Conservation (phyloP, 352 stramenopile species). For the Plasmopara viticola region DNA sequence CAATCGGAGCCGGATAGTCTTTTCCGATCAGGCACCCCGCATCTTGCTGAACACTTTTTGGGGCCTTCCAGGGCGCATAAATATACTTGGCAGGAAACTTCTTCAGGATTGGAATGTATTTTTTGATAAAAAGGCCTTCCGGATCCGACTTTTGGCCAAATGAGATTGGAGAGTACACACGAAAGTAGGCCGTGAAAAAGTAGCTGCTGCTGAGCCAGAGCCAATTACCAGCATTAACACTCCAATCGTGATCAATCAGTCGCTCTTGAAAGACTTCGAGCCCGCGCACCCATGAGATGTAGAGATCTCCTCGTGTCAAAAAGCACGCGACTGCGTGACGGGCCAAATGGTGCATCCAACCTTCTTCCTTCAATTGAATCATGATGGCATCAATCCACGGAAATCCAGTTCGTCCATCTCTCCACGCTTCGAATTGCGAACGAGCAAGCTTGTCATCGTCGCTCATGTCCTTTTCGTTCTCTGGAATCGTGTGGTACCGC, state of each 20-base stretch:
- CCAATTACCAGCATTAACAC: constrained; percentile 97
- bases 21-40: constrained; percentile 83
- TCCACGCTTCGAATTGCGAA: constrained; percentile 90
- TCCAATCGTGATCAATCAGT: constrained; percentile 96
- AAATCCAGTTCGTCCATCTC: constrained; percentile 92
- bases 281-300: constrained; percentile 91
- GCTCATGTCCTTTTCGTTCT: constrained; percentile 38
- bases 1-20: constrained; percentile 93
- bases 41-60: constrained; percentile 73
- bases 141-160: constrained; percentile 96
- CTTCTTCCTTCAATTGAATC: constrained; percentile 87
- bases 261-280: constrained; percentile 88
- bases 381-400: constrained; percentile 98
- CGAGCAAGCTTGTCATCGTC: constrained; percentile 76
- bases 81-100: constrained; percentile 95
- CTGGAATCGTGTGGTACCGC: constrained; percentile 80
- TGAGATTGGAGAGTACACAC: constrained; percentile 90
- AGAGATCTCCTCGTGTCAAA: constrained; percentile 94
- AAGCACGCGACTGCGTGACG: constrained; percentile 98
- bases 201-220: constrained; percentile 92
- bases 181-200: constrained; percentile 97
- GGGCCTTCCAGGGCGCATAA: constrained; percentile 96
- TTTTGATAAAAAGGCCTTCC: constrained; percentile 86
- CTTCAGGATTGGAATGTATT: constrained; percentile 87
- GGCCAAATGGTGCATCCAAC: constrained; percentile 85